Base-by-base conservation (phyloP, 2,329 filamentous ascomycete genomes). In the Myrmaecium sp. region DNA sequence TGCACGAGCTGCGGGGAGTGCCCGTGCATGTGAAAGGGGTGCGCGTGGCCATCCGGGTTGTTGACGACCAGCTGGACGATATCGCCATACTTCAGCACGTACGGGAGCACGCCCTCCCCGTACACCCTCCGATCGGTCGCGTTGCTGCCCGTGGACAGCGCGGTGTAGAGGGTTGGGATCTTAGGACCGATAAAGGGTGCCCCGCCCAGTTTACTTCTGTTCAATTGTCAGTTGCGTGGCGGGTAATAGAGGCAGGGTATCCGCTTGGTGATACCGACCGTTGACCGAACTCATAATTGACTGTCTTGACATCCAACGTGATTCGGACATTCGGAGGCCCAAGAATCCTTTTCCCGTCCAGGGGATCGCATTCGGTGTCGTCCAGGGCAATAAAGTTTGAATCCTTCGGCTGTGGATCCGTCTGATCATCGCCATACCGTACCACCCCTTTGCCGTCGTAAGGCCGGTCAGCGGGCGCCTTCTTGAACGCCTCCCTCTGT, bases 141-240 rank as follows among this genome's bases (percentile, higher is more conserved):
- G 11, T 62, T 35, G 5, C 54, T 41, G 10, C 68, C 69, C 2
- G 69, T 52, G 0, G 62, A 65, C 10, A 80, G 54, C 1, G 60
- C 74, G 0, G 73, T 76, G 54, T 77, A 81, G 0, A 82, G 56
- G 0, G 70, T 64, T 0, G 76, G 76, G 0, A 80, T 74, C 41
- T 73, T 70, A 25, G 69, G 74, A 0, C 51, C 27, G 2, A 59
- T 58, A 46, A 77, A 82, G 13, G 71, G 74, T 36, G 74, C 66
- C 46, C 73, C 66, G 54, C 78, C 28, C 16, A 33, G 33, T 9
- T 26, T 76, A 30, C 36, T 33, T 7, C 34, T 36, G 31, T 8
- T 16, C 4, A 11, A 14, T 27, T 21, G 21, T 14, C 8, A 21
- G 6, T n/a, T n/a, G n/a, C n/a, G n/a, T n/a, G n/a, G n/a, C n/a